Evolutionary conservation across 2,329 filamentous ascomycete genomes (phyloP), one percentile per base, ranked within the genome.

Genomic region (Rhynchosporium graminicola): DNA sequence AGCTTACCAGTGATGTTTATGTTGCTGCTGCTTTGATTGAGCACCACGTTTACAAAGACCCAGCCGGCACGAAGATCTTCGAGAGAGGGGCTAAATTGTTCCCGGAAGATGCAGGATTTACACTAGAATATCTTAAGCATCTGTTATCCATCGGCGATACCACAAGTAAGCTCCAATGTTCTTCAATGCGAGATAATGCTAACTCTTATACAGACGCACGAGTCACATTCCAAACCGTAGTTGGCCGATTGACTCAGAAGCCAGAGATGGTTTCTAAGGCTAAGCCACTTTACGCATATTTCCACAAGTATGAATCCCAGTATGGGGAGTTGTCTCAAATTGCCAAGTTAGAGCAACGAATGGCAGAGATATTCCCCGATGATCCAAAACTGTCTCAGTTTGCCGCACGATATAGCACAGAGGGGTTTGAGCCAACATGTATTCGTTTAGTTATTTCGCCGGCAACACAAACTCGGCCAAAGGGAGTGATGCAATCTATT

Each of bases 61-160:
- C 88, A 0, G 91, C 95, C 0, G 94, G 93, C 1, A 91, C 90
- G 48, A 97, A 95, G 78, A 98, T 99, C 64, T 96, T 98, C 69
- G 95, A 99, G 74, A 89, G 94, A 51, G 95, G 95, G 26, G 87
- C 94, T 67, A 95, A 92, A 73, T 81, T 99, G 12, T 99, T 98
- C 73, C 94, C 94, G 0, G 91, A 96, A 55, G 94, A 98, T 71
- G 93, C 97, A 74, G 83, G 87, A 62, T 98, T 98, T 77, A 92
- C 96, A 66, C 83, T 99, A 57, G 93, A 98, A 76, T 98, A 99
- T 75, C 82, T 99, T 70, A 97, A 97, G 78, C 95, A 97, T 76
- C 80, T 99, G 63, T 90, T 98, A 71, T 89, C 90, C 12, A 92
- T 91, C 74, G 94, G 96, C 70, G 95, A 99, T 76, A 88, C 92